Evolutionary conservation across 176 grass and related monocot species (phyloP).

Genomic region (Phoenix roebelenii): DNA sequence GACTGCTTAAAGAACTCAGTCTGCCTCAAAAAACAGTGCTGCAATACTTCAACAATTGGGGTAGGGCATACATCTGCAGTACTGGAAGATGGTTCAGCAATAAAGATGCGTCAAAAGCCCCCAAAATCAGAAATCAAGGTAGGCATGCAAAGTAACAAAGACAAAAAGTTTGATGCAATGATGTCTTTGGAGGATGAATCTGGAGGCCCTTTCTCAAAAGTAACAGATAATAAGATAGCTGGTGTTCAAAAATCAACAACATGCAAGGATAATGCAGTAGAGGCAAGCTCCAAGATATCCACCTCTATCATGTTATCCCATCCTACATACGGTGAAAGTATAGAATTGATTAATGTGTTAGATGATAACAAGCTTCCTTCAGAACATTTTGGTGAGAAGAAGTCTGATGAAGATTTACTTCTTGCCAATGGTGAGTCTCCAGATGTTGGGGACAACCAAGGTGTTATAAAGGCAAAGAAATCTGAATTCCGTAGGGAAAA

Average conservation of each 20-base stretch:
- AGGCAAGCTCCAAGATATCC: too few relatives aligned
- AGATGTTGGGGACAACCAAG: conserved; percentile 8
- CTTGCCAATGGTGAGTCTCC: conserved; percentile 1
- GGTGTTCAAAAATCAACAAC: too few relatives aligned
- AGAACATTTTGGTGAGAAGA: too few relatives aligned
- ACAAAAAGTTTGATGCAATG: neutral
- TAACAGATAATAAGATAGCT: neutral
- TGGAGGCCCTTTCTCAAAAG: neutral
- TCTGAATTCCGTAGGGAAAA: conserved; percentile 6
- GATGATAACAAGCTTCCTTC: too few relatives aligned
- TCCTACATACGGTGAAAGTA: too few relatives aligned
- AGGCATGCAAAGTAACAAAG: neutral
- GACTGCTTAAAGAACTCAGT: conserved; percentile 6
- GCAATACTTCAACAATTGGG: neutral
- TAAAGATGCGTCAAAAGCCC: neutral
- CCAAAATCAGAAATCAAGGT: neutral
- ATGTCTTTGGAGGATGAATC: conserved; percentile 1
- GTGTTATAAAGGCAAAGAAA: neutral
- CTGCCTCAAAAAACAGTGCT: conserved; percentile 4
- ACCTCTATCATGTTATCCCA: too few relatives aligned
- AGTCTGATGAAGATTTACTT: neutral
- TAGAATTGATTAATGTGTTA: too few relatives aligned
- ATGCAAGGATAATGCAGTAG: too few relatives aligned
- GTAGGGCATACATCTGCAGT: neutral
- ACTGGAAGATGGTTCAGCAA: neutral